These are phyloP conservation scores for Rhodotorula taiwanensis DNA, from an alignment of 768 basidiomycete genomes.

Conservation along the genomic window DNA sequence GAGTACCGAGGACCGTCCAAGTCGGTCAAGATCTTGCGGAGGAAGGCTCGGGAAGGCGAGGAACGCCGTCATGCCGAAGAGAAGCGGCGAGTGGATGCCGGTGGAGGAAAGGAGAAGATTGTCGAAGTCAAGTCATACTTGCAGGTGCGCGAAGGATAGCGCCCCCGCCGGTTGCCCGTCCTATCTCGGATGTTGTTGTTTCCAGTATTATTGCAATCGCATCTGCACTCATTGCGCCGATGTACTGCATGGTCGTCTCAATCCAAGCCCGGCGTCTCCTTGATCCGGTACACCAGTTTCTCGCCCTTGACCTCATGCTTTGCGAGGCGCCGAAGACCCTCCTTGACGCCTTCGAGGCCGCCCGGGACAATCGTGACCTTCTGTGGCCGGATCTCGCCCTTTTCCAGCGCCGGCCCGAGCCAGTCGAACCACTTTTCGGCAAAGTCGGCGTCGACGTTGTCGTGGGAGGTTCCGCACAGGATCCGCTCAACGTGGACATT, in stretches of 20 bases:
- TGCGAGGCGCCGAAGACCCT: conserved; percentile 37
- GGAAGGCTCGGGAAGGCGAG: conserved; percentile 7
- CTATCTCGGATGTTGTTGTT: not conserved
- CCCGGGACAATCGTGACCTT: conserved; percentile 35
- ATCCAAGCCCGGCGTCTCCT: conserved; percentile 31
- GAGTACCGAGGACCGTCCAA: conserved; percentile 7
- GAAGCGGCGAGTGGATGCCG: not conserved
- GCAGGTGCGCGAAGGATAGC: not conserved
- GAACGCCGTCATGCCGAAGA: conserved; percentile 10
- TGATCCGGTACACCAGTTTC: conserved; percentile 40
- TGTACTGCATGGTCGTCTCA: not conserved
- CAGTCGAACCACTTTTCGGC: conserved; percentile 31
- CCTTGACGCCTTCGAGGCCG: conserved; percentile 37
- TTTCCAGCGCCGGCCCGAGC: conserved; percentile 34
- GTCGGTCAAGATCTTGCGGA: conserved; percentile 1
- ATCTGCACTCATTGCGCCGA: not conserved
- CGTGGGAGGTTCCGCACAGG: conserved; percentile 34
- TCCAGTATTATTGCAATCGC: not conserved
- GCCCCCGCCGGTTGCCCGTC: not conserved
- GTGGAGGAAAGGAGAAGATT: conserved; percentile 1
- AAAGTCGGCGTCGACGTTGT: conserved; percentile 29
- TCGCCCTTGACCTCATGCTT: conserved; percentile 35
- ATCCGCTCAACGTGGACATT: conserved; percentile 24
- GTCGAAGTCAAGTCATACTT: conserved; percentile 8
- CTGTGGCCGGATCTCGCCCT: conserved; percentile 35